Evolutionary conservation across 2,329 filamentous ascomycete genomes (phyloP).

Genomic region (Chrysosporium keratinophilum): DNA sequence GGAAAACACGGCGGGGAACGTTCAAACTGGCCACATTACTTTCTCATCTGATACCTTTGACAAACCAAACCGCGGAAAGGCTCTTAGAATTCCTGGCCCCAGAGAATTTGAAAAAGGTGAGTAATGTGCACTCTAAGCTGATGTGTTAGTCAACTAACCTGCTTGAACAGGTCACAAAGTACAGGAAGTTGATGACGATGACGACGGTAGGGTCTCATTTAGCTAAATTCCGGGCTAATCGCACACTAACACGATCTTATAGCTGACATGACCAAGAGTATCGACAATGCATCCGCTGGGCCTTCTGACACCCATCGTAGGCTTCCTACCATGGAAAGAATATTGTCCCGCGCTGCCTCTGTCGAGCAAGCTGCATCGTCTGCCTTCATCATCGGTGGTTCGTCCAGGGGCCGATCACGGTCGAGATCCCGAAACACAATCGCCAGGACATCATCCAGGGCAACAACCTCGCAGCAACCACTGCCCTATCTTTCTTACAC

Average conservation of each 20-base stretch:
- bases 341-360: slow-evolving; percentile 27
- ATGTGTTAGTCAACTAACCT: slow-evolving; percentile 2
- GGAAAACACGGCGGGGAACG: neutral
- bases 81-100: slow-evolving; percentile 16
- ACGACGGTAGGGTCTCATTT: slow-evolving; percentile 7
- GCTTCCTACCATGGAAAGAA: slow-evolving; percentile 9
- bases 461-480: slow-evolving; percentile 20
- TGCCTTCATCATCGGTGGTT: slow-evolving; percentile 32
- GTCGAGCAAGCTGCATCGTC: slow-evolving; percentile 32
- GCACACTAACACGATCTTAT: neutral
- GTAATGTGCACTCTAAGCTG: neutral
- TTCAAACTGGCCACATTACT: slow-evolving; percentile 14
- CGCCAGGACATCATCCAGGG: slow-evolving; percentile 6
- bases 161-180: slow-evolving; percentile 20
- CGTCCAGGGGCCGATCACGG: slow-evolving; percentile 12
- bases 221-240: neutral
- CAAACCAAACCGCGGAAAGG: slow-evolving; percentile 14
- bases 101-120: slow-evolving; percentile 17
- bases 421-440: slow-evolving; percentile 14
- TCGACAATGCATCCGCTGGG: slow-evolving; percentile 2
- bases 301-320: slow-evolving; percentile 5
- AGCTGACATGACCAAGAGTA: slow-evolving; percentile 13
- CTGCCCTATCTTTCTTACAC: slow-evolving; percentile 36
- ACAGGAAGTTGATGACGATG: slow-evolving; percentile 20
- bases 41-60: slow-evolving; percentile 16